Evolutionary conservation across 495 filamentous ascomycete genomes (phyloP).

Genomic region (Neurospora sp.): DNA sequence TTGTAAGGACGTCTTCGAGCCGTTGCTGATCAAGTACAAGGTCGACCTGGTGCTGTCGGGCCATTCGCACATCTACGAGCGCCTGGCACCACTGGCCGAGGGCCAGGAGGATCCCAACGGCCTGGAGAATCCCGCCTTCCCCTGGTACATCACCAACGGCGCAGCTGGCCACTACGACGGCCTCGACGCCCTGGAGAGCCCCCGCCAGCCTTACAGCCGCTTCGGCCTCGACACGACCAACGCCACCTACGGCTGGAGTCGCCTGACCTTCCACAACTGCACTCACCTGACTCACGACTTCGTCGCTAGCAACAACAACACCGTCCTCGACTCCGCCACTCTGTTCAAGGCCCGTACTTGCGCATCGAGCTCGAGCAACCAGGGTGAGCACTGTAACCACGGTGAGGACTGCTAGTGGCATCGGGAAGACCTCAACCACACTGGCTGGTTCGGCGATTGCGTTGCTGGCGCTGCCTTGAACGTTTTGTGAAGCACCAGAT

Average conservation of each 20-base stretch:
- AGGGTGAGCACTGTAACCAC: too few species aligned
- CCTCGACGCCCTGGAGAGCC: background rate
- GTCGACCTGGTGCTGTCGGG: constrained; percentile 44
- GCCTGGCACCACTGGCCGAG: constrained; percentile 21
- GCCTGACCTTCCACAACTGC: constrained; percentile 24
- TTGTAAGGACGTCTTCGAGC: constrained; percentile 41
- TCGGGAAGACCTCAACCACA: background rate
- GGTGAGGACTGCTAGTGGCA: background rate
- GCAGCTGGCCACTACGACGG: constrained; percentile 36
- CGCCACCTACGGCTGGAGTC: constrained; percentile 20
- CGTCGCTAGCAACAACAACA: constrained; percentile 19
- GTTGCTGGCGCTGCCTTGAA: background rate
- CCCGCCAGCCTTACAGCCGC: constrained; percentile 1
- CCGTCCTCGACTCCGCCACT: constrained; percentile 23
- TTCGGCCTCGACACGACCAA: constrained; percentile 6
- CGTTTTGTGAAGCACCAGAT: background rate
- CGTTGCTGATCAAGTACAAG: constrained; percentile 35
- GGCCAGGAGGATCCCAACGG: constrained; percentile 24
- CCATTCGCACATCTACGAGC: constrained; percentile 42
- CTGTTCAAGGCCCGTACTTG: constrained; percentile 15
- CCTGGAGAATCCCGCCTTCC: constrained; percentile 35
- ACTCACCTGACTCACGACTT: constrained; percentile 26
- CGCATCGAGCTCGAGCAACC: too few species aligned
- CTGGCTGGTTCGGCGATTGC: background rate
- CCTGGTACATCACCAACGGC: constrained; percentile 41